phyloP scores from a whole-genome alignment of 768 basidiomycete genomes.

The Suillus subalutaceus region DNA sequence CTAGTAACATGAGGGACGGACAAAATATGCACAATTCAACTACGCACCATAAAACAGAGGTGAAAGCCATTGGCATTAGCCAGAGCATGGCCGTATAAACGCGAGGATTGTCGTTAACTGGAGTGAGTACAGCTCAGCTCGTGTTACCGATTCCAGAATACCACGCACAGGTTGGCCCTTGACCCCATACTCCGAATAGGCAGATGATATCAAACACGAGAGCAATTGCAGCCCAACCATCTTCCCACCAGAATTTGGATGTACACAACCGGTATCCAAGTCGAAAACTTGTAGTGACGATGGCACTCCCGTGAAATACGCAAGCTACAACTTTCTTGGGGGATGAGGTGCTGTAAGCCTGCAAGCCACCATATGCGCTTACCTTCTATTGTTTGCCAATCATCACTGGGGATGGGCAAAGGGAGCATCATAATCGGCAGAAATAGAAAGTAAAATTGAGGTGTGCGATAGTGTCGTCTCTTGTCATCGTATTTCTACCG shows the following conservation, averaged over 20 bases:
- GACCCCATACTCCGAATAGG: conserved; percentile 24
- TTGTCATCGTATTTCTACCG: neutral
- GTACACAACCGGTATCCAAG: conserved; percentile 25
- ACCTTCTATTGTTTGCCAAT: neutral
- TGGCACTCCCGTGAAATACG: conserved; percentile 21
- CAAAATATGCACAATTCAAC: neutral
- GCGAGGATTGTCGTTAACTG: neutral
- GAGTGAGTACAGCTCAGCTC: neutral
- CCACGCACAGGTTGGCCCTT: conserved; percentile 16
- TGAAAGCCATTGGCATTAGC: conserved; percentile 25
- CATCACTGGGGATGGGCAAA: neutral
- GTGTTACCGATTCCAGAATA: too few relatives aligned
- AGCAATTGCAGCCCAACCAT: conserved; percentile 28
- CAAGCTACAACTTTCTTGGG: conserved; percentile 1
- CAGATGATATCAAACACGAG: conserved; percentile 26
- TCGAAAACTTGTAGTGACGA: conserved; percentile 22
- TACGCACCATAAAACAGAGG: conserved; percentile 25
- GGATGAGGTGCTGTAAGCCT: neutral
- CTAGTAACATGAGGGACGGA: conserved; percentile 12
- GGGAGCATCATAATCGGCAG: neutral
- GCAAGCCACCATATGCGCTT: neutral
- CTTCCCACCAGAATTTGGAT: conserved; percentile 29
- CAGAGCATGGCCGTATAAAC: conserved; percentile 13
- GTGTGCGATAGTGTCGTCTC: neutral
- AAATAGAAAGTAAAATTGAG: neutral